These are phyloP conservation scores for Rostrohypoxylon terebratum DNA, from an alignment of 495 filamentous ascomycete genomes.

Conservation along the genomic window DNA sequence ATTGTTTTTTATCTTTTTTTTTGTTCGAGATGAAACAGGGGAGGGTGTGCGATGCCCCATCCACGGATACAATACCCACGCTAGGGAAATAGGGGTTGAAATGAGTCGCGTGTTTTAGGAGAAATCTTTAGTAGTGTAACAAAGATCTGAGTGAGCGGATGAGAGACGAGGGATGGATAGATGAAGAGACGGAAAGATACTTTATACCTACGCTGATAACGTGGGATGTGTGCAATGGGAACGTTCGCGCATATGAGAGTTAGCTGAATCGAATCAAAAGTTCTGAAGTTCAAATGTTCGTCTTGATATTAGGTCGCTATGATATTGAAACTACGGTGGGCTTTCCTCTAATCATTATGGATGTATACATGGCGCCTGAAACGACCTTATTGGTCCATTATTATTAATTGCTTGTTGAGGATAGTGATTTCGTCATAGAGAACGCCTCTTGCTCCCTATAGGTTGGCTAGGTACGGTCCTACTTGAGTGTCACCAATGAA, in stretches of 20 bases:
- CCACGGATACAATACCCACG: conserved; percentile 27
- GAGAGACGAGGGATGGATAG: conserved; percentile 13
- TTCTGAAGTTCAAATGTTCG: conserved; percentile 9
- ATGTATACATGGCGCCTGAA: too few relatives aligned
- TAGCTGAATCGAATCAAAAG: conserved; percentile 24
- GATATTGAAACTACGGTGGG: background rate
- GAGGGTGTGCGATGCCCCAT: background rate
- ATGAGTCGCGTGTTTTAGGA: conserved; percentile 4
- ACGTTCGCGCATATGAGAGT: background rate
- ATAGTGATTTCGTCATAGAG: background rate
- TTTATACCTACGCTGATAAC: background rate
- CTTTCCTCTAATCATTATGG: too few relatives aligned
- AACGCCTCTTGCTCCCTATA: background rate
- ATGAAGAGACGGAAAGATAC: conserved; percentile 3
- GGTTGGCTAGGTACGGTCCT: background rate
- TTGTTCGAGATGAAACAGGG: conserved; percentile 9
- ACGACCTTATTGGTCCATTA: too few relatives aligned
- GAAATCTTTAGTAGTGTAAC: background rate
- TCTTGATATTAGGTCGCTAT: background rate
- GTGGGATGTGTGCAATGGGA: background rate
- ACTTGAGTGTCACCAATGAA: background rate
- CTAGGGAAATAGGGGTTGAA: conserved; percentile 10
- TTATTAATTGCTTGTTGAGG: too few relatives aligned
- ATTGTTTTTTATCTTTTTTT: conserved; percentile 15
- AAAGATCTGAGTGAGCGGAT: background rate